phyloP scores from a whole-genome alignment of 2,329 filamentous ascomycete genomes.

The Emergomyces pasteurianus region DNA sequence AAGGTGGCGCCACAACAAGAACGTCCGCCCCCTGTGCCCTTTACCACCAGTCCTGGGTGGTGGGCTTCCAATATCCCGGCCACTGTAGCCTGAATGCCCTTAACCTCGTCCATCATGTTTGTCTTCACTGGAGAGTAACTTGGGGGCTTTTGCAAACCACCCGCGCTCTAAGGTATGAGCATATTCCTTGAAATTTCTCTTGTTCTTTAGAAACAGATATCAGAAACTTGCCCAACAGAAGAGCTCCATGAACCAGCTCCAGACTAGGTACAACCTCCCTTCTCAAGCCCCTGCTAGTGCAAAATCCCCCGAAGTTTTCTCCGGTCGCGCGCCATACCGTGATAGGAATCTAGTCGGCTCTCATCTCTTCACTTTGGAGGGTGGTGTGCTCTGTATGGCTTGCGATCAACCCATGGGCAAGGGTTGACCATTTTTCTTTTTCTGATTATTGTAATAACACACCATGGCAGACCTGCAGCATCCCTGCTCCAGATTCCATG shows the following conservation, averaged over 20 bases:
- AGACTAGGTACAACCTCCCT: background rate
- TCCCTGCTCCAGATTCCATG: background rate
- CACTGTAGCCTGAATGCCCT: background rate
- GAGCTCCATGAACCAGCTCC: too few species aligned
- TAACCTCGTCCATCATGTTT: background rate
- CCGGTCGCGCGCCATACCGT: background rate
- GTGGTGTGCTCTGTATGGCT: background rate
- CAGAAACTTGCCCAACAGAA: background rate
- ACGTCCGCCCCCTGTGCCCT: background rate
- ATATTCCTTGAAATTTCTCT: background rate
- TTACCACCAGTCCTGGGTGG: background rate
- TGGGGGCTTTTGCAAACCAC: background rate
- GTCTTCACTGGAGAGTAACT: background rate
- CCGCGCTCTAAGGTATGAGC: background rate
- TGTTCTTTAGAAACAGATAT: background rate
- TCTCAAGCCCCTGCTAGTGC: background rate
- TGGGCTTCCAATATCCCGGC: background rate
- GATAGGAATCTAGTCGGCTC: background rate
- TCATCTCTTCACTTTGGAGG: background rate
- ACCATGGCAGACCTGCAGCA: background rate
- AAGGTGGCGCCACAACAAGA: background rate
- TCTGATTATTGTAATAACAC: background rate
- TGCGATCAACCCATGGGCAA: background rate
- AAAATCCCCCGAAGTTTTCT: background rate
- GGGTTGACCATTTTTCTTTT: background rate